phyloP scores from a whole-genome alignment of 2,329 filamentous ascomycete species.

The Aspergillus costaricaensis region DNA sequence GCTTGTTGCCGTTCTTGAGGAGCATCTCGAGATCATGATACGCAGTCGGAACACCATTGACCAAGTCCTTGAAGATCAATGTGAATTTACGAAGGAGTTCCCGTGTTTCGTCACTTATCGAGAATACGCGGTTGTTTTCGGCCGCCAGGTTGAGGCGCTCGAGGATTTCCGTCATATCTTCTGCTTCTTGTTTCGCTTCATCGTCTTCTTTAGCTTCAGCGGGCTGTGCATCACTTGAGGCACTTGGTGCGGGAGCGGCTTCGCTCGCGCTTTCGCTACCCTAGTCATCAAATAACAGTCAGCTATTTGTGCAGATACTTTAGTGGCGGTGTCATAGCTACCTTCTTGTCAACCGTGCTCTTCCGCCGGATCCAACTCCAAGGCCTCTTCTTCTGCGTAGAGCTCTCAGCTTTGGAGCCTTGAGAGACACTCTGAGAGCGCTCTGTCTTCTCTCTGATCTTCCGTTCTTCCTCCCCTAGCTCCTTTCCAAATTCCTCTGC shows the following conservation, averaged over 20 bases:
- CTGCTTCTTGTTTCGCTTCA: constrained; percentile 60
- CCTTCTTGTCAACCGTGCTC: constrained; percentile 37
- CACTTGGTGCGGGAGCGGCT: not conserved
- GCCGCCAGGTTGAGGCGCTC: constrained; percentile 81
- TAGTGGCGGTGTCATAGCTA: constrained; percentile 13
- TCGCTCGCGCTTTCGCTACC: constrained; percentile 16
- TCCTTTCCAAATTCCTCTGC: constrained; percentile 42
- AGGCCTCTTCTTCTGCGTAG: constrained; percentile 32
- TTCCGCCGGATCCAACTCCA: constrained; percentile 47
- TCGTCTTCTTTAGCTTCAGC: constrained; percentile 28
- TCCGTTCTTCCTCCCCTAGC: constrained; percentile 36
- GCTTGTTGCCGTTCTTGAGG: constrained; percentile 63
- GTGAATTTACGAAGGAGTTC: constrained; percentile 83
- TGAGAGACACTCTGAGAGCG: constrained; percentile 8
- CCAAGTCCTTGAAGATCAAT: constrained; percentile 84
- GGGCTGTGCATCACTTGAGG: constrained; percentile 11
- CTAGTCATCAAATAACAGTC: not conserved
- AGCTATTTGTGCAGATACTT: not conserved
- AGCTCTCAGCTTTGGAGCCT: constrained; percentile 21
- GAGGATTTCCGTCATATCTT: constrained; percentile 76
- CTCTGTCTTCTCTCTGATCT: constrained; percentile 31
- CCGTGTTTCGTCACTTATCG: constrained; percentile 79
- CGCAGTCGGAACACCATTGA: constrained; percentile 90
- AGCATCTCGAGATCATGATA: constrained; percentile 82
- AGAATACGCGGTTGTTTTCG: constrained; percentile 82